Evolutionary conservation across 1,139 yeast genomes (phyloP), one percentile per base, ranked within the genome.

Genomic region (Entelexis sorbosivorans): DNA sequence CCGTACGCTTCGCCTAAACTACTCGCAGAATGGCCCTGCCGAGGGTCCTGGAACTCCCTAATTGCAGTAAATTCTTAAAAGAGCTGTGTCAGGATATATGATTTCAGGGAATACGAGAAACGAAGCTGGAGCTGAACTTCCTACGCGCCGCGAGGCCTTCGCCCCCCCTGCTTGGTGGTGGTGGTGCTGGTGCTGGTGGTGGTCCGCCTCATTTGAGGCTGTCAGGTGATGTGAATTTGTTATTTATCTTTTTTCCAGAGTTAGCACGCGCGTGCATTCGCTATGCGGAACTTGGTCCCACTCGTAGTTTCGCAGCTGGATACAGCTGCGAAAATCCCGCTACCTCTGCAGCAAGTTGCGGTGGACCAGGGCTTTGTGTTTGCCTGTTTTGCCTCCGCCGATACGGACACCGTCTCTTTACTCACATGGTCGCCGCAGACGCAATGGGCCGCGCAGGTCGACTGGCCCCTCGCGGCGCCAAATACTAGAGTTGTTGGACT

Each of bases 271-370:
- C 28, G 49, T 11, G 17, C 11, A 5, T 6, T 17, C 20, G 29
- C 31, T 20, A 56, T 56, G 59, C 44, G 60, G 29, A 56, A 56
- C 38, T 43, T 56, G 31, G 54, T 56, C 3, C 53, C 58, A 34
- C 49, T 44, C 39, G 57, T 54, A 10, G 33, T 22, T 5, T 50
- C 60, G 36, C 43, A 16, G 44, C 49, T 56, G 10, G 28, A 19
- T 4, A 44, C 57, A 7, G 50, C 39, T 1, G 49, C 26, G 7
- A 52, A 50, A 32, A 33, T 48, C 14, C 57, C 59, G 26, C 48
- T 47, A 22, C 51, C 53, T 10, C 36, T 54, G 16, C 40, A 32
- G 19, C 42, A 17, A 8, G 31, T 56, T 14, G 46, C 32, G 2
- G 48, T 56, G 14, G 51, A 49, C 13, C 52, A 50, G 31, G 55